phyloP scores from a whole-genome alignment of 2,329 filamentous ascomycete species.

The Grosmannia clavigera region DNA sequence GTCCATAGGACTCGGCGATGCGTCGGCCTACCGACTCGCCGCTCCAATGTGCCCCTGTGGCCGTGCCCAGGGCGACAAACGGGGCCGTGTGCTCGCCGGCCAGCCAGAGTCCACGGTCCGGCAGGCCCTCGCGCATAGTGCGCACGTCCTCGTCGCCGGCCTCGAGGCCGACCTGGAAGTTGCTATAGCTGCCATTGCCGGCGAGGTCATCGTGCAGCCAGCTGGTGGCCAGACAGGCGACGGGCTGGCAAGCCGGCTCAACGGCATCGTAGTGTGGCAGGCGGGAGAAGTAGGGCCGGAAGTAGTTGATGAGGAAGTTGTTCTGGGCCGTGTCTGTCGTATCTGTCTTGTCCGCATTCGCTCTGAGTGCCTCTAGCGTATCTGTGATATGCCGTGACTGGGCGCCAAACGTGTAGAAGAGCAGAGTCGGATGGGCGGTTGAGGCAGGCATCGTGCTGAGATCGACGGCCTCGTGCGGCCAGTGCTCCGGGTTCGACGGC shows the following conservation, averaged over 20 bases:
- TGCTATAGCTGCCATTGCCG: constrained; percentile 71
- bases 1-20: constrained; percentile 43
- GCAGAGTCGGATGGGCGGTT: constrained; percentile 62
- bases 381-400: constrained; percentile 43
- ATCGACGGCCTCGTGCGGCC: constrained; percentile 69
- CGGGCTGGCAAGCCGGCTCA: constrained; percentile 47
- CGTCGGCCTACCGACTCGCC: constrained; percentile 65
- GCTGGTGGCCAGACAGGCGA: constrained; percentile 53
- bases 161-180: constrained; percentile 67
- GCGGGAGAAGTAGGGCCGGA: constrained; percentile 64
- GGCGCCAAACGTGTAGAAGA: constrained; percentile 69
- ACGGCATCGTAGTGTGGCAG: constrained; percentile 53
- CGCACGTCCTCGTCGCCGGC: constrained; percentile 62
- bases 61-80: constrained; percentile 78
- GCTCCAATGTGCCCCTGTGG: constrained; percentile 85
- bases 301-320: constrained; percentile 49
- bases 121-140: constrained; percentile 47
- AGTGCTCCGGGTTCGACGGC: constrained; percentile 47
- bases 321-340: neutral
- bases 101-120: constrained; percentile 63
- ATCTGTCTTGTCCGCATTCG: neutral
- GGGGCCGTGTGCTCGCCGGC: constrained; percentile 86
- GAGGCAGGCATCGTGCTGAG: constrained; percentile 50
- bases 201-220: constrained; percentile 73
- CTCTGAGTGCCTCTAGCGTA: constrained; percentile 25